Evolutionary conservation across 1,139 yeast species (phyloP), one percentile per base, ranked within the genome.

Genomic region (Arxiozyma heterogenica): DNA sequence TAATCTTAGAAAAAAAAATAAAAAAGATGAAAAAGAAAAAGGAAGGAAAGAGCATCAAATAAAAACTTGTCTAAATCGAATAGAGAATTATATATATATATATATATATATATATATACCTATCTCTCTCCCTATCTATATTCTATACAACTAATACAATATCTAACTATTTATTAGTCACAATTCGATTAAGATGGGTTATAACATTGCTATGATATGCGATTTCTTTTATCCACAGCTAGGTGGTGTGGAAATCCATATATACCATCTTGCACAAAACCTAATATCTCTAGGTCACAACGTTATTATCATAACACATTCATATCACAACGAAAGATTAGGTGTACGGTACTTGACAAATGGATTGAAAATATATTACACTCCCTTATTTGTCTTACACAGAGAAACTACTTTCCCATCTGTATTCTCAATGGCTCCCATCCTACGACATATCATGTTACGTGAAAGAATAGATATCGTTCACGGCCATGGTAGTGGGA

Each of bases 181-280:
- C 6, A 23, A 23, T 12, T 34, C 6, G 5, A 12, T 15, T 34
- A 45, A 30, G 8, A 45, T 45, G 49, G 49, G 49, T 12, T 46
- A 46, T 38, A 46, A 46, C 20, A 46, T 46, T 46, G 49, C 49
- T 15, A 91, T 93, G 97, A 88, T 91, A 3, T 86, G 96, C 46
- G 99, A 94, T 71, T 94, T 90, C 75, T 94, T 93, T 80, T 94
- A 86, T 71, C 99, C 99, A 21, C 98, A 94, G 68, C 86, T 97
- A 0, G 99, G 99, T 1, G 99, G 99, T 9, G 94, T 94, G 3
- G 99, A 94, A 69, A 82, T 93, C 58, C 98, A 94, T 67, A 89
- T 93, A 25, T 90, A 88, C 69, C 98, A 93, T 68, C 66, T 85
- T 23, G 79, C 75, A 0, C 95, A 89, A 69, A 83, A 86, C 64